Evolutionary conservation across 2,329 filamentous ascomycete species (phyloP).

Genomic region (Chrysoporthe cubensis): DNA sequence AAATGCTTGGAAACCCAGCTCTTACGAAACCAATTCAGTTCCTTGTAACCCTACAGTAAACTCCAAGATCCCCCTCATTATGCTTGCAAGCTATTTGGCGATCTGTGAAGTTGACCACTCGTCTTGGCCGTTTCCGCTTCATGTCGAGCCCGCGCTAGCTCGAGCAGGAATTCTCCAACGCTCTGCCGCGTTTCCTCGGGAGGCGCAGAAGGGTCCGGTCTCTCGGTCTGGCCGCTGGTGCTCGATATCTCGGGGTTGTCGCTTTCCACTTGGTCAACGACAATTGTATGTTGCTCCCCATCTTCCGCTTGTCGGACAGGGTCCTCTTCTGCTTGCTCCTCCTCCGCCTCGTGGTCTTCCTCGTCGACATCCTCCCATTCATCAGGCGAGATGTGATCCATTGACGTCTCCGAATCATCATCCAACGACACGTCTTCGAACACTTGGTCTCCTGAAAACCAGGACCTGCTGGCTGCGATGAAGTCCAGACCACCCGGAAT

Average conservation of each 20-base stretch:
- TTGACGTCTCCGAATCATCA: constrained; percentile 20
- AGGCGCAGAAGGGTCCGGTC: not conserved
- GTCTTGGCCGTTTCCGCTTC: not conserved
- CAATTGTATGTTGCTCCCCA: constrained; percentile 8
- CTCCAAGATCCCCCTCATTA: constrained; percentile 8
- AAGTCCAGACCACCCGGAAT: constrained; percentile 4
- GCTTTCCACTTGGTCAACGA: constrained; percentile 24
- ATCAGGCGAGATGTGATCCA: constrained; percentile 20
- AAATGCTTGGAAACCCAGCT: constrained; percentile 16
- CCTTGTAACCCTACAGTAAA: constrained; percentile 24
- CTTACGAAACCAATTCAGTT: constrained; percentile 23
- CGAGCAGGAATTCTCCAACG: not conserved
- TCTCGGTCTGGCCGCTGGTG: not conserved
- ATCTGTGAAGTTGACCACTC: not conserved
- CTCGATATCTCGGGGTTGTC: not conserved
- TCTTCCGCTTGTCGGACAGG: constrained; percentile 29
- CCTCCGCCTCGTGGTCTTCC: not conserved
- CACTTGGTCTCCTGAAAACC: constrained; percentile 16
- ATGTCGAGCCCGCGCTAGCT: not conserved
- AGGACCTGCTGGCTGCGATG: not conserved
- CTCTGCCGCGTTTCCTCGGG: not conserved
- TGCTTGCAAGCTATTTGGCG: not conserved
- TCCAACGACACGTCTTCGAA: constrained; percentile 27
- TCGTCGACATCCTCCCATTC: constrained; percentile 27
- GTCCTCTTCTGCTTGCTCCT: constrained; percentile 8